phyloP scores from a whole-genome alignment of 2,329 filamentous ascomycete genomes.

The Conoideocrella luteorostrata region DNA sequence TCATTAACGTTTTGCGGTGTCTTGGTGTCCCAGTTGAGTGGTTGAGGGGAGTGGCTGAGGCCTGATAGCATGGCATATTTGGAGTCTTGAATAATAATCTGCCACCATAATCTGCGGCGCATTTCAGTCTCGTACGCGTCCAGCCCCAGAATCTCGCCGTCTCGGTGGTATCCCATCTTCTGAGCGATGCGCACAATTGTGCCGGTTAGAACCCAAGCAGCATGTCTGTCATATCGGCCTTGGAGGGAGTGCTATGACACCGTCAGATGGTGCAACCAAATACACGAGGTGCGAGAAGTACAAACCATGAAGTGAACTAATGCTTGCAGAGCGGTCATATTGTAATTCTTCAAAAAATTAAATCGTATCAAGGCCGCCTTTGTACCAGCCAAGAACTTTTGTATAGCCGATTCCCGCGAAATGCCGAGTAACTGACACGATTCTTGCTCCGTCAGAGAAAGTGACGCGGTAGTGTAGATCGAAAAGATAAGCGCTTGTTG shows the following conservation, averaged over 20 bases:
- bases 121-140: conserved; percentile 61
- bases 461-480: conserved; percentile 57
- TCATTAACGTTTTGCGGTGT: conserved; percentile 53
- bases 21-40: conserved; percentile 50
- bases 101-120: conserved; percentile 62
- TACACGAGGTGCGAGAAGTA: neutral
- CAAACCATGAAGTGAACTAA: conserved; percentile 51
- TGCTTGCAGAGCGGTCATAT: conserved; percentile 53
- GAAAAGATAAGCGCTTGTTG: conserved; percentile 57
- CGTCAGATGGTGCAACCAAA: conserved; percentile 10
- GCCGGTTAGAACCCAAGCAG: conserved; percentile 55
- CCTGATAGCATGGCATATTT: conserved; percentile 53
- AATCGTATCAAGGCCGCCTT: conserved; percentile 43
- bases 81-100: conserved; percentile 52
- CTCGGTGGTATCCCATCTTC: conserved; percentile 60
- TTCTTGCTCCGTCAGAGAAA: conserved; percentile 50
- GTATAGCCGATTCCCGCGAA: conserved; percentile 42
- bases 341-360: conserved; percentile 53
- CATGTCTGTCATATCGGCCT: conserved; percentile 52
- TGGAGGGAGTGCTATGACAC: conserved; percentile 44
- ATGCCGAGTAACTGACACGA: conserved; percentile 46
- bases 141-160: conserved; percentile 50
- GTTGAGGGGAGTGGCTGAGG: conserved; percentile 45
- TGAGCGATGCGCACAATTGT: conserved; percentile 57
- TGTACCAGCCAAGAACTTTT: conserved; percentile 45